Conservation (phyloP, 2,329 filamentous ascomycete species). For the Colletotrichum gloeosporioides region DNA sequence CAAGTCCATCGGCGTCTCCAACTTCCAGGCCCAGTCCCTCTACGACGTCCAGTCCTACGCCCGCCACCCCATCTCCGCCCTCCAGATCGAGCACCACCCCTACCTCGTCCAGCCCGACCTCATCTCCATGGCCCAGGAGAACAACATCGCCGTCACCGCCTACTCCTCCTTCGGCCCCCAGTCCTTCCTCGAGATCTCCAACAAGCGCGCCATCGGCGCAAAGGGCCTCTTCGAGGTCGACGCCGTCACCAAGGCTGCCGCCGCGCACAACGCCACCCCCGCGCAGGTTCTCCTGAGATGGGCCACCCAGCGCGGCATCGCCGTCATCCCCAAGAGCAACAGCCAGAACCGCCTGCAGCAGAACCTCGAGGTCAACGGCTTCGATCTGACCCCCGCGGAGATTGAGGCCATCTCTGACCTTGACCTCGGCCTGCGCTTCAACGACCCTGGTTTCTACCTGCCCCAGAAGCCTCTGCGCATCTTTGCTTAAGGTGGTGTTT, state of each 20-base stretch:
- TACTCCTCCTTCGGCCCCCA: conserved; percentile 72
- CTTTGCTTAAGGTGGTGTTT: conserved; percentile 45
- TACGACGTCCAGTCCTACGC: conserved; percentile 68
- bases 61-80: conserved; percentile 53
- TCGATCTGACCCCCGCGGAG: conserved; percentile 59
- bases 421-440: conserved; percentile 63
- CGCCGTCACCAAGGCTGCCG: conserved; percentile 54
- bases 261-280: conserved; percentile 61
- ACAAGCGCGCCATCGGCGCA: conserved; percentile 29
- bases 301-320: conserved; percentile 68
- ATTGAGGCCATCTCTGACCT: conserved; percentile 60
- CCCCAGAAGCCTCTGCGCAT: conserved; percentile 54
- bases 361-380: conserved; percentile 63
- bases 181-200: conserved; percentile 38
- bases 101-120: conserved; percentile 67
- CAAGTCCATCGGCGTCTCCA: conserved; percentile 64
- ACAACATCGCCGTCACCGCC: conserved; percentile 65
- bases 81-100: conserved; percentile 75
- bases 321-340: conserved; percentile 70
- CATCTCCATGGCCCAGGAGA: conserved; percentile 59
- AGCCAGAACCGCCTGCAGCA: conserved; percentile 52
- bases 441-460: conserved; percentile 54
- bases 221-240: conserved; percentile 34
- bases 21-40: conserved; percentile 63
- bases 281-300: conserved; percentile 72